Evolutionary conservation across 2,329 filamentous ascomycete species (phyloP), one percentile per base, ranked within the genome.

Genomic region (Microcera coccophila): DNA sequence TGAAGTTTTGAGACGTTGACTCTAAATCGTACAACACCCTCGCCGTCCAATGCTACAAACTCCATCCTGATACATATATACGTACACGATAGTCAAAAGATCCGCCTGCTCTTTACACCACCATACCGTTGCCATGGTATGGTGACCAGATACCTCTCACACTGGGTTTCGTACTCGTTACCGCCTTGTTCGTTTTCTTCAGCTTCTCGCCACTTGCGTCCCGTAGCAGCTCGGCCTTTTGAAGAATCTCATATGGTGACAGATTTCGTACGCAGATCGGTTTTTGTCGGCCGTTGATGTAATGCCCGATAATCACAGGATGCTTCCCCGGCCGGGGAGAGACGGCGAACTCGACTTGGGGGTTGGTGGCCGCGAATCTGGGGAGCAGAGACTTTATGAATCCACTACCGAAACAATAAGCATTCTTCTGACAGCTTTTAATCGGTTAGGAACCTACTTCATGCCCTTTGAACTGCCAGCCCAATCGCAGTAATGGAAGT

Each of bases 401-500:
- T 57, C 81, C 72, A 60, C 89, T 94, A 58, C 12, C 36, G 15
- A 37, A 26, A 20, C 12, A 3, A 53, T 69, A 57, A 71, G 52
- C 18, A 38, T 33, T n/a, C 8, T 2, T 20, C 17, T 26, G 35
- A 44, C 41, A 22, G 37, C 1, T 10, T 16, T 14, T 19, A 28
- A 26, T 14, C 4, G 20, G 4, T 10, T 12, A 14, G 11, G 17
- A 5, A 55, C 78, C 51, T 75, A 93, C 87, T 95, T 93, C 90
- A 97, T 96, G 63, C 93, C 93, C 61, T 74, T 82, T 28, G 91
- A 97, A 67, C 88, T 95, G 50, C 90, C 93, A 44, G 87, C 88
- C 81, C 86, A 90, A 76, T 97, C 90, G 75, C 93, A 97, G 74
- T 95, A 98, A 73, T 95, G 87, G 63, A 98, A 88, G 67, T 95